Conservation (phyloP, 805 yeast genomes). For the Saccharomycopsis fibuligera region DNA sequence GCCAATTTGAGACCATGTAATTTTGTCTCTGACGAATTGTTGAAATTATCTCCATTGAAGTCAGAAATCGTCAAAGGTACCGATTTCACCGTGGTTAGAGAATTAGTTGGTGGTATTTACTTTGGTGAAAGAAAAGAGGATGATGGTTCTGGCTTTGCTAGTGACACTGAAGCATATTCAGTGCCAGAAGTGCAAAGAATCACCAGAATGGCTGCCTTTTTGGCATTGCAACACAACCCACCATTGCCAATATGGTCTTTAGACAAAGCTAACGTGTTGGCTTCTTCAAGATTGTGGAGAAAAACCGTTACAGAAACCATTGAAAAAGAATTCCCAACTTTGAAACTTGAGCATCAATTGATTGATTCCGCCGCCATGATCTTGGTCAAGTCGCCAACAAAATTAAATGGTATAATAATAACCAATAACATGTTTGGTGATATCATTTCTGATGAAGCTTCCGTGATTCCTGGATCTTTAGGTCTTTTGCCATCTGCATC, state of each 20-base stretch:
- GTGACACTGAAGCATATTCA: conserved; percentile 89
- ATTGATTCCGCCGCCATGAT: conserved; percentile 99
- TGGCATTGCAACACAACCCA: conserved; percentile 89
- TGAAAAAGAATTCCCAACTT: conserved; percentile 81
- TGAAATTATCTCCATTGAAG: conserved; percentile 84
- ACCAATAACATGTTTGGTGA: conserved; percentile 98
- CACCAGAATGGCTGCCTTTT: conserved; percentile 96
- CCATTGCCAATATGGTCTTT: conserved; percentile 94
- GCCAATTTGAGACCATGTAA: conserved; percentile 97
- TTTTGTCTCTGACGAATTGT: conserved; percentile 77
- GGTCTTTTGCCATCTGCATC: conserved; percentile 96
- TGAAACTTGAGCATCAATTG: conserved; percentile 84
- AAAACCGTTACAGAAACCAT: conserved; percentile 80
- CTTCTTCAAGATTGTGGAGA: conserved; percentile 95
- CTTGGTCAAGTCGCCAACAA: conserved; percentile 83
- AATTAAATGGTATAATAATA: conserved; percentile 85
- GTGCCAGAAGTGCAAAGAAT: conserved; percentile 92
- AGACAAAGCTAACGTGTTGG: conserved; percentile 96
- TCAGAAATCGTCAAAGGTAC: conserved; percentile 84
- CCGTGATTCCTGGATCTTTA: conserved; percentile 95
- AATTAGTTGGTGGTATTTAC: conserved; percentile 96
- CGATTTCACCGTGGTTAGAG: conserved; percentile 89
- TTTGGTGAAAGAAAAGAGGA: conserved; percentile 95
- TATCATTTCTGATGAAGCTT: conserved; percentile 95
- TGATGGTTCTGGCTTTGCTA: conserved; percentile 67